Evolutionary conservation across 768 basidiomycete genomes (phyloP), one percentile per base, ranked within the genome.

Genomic region (Sutorius australiensis): DNA sequence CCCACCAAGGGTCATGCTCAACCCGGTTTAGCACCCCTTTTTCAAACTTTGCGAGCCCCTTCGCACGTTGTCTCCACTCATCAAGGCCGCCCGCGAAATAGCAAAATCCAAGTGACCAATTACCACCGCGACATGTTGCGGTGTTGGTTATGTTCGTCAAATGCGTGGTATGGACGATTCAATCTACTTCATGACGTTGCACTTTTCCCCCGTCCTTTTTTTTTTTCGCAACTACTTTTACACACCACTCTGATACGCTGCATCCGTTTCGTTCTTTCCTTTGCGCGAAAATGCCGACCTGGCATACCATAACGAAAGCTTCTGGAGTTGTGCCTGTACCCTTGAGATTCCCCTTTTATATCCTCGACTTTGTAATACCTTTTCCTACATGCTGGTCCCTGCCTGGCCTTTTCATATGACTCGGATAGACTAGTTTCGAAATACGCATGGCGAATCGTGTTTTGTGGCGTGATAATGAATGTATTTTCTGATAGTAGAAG

Each of bases 1-100:
- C n/a, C 7, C 40, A n/a, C 49, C 13, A 24, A 24, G 27, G 32
- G 11, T 5, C 30, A 44, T 38, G 40, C 48, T 60, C 47, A 62
- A 30, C 54, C 9, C 9, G 32, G 10, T 37, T 10, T 65, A 92
- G 83, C 92, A 95, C 68, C 81, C 86, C 3, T 95, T 95, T 77
- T 95, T 95, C 77, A 85, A 83, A 68, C 74, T 87, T 32, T 86
- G 87, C 3, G 94, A 97, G 73, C 92, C 92, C 6, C 75, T 95
- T 48, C 79, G 89, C 51, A 93, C 91, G 17, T 75, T 95, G 48
- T 79, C 91, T 8, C 93, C 93, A 8, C 73, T 95, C 37, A 95
- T 95, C 78, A 95, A 94, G 68, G 92, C 92, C 12, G 93, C 93
- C 6, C 77, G 91, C 56, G 92, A 94, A 58, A 86, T 90, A 44